Evolutionary conservation across 2,329 filamentous ascomycete species (phyloP).

Genomic region (Thelonectria olida): DNA sequence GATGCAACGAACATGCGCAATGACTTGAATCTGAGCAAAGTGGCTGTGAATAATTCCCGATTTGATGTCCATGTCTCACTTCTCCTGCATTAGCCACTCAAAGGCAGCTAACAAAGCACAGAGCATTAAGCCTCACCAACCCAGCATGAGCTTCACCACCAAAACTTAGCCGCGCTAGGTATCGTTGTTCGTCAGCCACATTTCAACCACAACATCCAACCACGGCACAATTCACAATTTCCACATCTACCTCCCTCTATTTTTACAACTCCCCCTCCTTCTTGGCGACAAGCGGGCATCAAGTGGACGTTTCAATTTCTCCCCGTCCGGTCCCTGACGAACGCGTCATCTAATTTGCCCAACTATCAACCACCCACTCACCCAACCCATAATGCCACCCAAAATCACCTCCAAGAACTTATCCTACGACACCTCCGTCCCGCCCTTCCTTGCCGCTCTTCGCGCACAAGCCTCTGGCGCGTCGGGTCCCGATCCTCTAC

Average conservation of each 20-base stretch:
- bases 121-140: neutral
- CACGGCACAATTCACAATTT: neutral
- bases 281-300: slow-evolving; percentile 1
- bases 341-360: slow-evolving; percentile 20
- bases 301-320: slow-evolving; percentile 3
- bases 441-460: slow-evolving; percentile 68
- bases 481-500: slow-evolving; percentile 62
- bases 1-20: too few relatives aligned
- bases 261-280: neutral
- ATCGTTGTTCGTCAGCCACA: neutral
- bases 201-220: neutral
- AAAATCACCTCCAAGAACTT: slow-evolving; percentile 79
- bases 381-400: slow-evolving; percentile 51
- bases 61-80: neutral
- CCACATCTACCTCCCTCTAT: neutral
- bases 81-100: neutral
- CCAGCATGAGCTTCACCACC: neutral
- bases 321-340: neutral
- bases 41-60: neutral
- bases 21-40: neutral
- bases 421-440: slow-evolving; percentile 68
- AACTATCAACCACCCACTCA: neutral
- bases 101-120: neutral
- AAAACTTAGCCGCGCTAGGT: neutral
- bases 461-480: slow-evolving; percentile 60